Conservation (phyloP, 2,329 filamentous ascomycete species). For the Tolypocladium tundrense region DNA sequence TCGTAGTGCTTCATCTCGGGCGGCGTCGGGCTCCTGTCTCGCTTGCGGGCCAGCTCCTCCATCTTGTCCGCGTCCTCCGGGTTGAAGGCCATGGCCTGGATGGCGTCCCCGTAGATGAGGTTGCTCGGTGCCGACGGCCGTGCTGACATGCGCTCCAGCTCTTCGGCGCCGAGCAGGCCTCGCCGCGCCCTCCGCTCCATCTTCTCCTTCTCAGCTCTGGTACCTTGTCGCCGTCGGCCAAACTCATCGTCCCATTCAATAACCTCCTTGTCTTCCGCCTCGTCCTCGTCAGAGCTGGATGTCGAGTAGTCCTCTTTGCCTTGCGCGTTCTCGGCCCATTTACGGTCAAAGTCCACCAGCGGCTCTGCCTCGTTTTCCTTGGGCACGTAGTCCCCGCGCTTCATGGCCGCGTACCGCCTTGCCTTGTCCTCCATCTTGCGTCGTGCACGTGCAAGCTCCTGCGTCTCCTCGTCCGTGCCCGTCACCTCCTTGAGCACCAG, state of each 20-base stretch:
- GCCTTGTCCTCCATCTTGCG: constrained; percentile 86
- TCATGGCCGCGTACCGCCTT: constrained; percentile 78
- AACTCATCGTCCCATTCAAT: constrained; percentile 90
- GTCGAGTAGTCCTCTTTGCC: constrained; percentile 49
- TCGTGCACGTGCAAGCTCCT: constrained; percentile 60
- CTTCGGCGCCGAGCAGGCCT: constrained; percentile 43
- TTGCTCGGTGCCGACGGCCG: constrained; percentile 55
- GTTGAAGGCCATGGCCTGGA: constrained; percentile 77
- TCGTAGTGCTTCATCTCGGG: constrained; percentile 79
- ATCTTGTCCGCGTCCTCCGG: constrained; percentile 64
- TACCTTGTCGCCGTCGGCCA: constrained; percentile 68
- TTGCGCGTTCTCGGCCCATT: constrained; percentile 71
- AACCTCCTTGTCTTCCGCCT: constrained; percentile 45
- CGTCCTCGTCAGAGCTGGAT: constrained; percentile 25
- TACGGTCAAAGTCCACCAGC: constrained; percentile 88
- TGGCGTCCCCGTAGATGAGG: constrained; percentile 74
- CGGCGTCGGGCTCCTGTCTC: constrained; percentile 71
- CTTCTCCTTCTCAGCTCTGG: constrained; percentile 55
- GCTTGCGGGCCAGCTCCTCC: constrained; percentile 65
- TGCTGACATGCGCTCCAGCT: constrained; percentile 59
- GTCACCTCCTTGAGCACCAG: constrained; percentile 41
- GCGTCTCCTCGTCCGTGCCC: constrained; percentile 52
- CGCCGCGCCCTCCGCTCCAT: constrained; percentile 45
- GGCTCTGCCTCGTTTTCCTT: constrained; percentile 54
- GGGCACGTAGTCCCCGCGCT: constrained; percentile 72